Evolutionary conservation across 2,329 filamentous ascomycete species (phyloP).

Genomic region (Diaporthe vexans): DNA sequence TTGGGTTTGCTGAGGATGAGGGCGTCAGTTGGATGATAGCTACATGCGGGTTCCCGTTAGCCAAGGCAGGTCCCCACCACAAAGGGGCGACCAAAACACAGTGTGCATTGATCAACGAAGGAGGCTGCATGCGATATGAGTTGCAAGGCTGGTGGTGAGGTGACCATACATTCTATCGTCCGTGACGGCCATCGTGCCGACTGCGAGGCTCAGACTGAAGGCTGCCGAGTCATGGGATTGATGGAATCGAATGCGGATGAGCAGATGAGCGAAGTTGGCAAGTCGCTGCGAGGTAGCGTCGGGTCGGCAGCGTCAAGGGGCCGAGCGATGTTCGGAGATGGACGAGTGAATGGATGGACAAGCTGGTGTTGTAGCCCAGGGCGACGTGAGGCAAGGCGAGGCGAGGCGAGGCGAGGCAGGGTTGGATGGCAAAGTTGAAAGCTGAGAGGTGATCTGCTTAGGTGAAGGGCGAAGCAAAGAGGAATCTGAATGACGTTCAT

Average conservation of each 20-base stretch:
- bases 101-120: background rate
- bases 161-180: constrained; percentile 65
- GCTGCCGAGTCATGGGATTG: constrained; percentile 49
- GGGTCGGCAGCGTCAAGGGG: constrained; percentile 7
- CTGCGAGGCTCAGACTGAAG: constrained; percentile 46
- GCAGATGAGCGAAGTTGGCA: constrained; percentile 6
- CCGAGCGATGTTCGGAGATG: background rate
- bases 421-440: constrained; percentile 27
- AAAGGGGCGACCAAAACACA: background rate
- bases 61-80: constrained; percentile 31
- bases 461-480: constrained; percentile 31
- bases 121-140: background rate
- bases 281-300: background rate
- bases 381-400: constrained; percentile 5
- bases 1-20: constrained; percentile 72
- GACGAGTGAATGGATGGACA: background rate
- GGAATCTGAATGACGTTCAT: constrained; percentile 33
- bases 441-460: constrained; percentile 1
- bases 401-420: constrained; percentile 12
- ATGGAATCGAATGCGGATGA: constrained; percentile 11
- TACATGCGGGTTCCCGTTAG: constrained; percentile 51
- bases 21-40: constrained; percentile 75
- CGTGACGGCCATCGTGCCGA: constrained; percentile 66
- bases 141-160: background rate
- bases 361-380: background rate